Conservation (phyloP, 768 basidiomycete species). For the Amanita muscaria region DNA sequence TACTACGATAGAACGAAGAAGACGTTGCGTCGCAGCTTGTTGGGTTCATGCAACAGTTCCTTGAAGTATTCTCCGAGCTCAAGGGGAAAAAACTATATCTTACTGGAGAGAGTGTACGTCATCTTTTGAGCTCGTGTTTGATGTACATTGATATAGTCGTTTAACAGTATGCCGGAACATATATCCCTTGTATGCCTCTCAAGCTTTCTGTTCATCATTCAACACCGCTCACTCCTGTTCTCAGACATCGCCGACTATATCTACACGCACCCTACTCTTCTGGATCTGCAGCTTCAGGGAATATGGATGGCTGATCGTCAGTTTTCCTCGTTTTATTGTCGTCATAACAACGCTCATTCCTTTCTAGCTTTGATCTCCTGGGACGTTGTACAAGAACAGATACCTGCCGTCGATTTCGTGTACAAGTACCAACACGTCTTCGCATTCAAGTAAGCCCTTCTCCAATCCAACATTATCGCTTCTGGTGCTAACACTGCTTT, state of each 20-base stretch:
- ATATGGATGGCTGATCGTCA: conserved; percentile 69
- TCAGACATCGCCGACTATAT: conserved; percentile 72
- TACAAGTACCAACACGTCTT: conserved; percentile 66
- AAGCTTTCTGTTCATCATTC: neutral
- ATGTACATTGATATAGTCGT: conserved; percentile 4
- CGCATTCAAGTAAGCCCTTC: conserved; percentile 50
- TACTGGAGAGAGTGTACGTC: conserved; percentile 65
- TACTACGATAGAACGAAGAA: conserved; percentile 32
- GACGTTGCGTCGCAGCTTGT: conserved; percentile 39
- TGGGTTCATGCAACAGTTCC: conserved; percentile 68
- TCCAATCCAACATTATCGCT: neutral
- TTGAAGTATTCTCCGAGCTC: conserved; percentile 64
- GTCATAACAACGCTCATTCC: neutral
- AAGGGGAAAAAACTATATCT: conserved; percentile 66
- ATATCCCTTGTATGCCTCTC: conserved; percentile 43
- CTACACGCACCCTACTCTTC: conserved; percentile 41
- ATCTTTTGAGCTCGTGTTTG: neutral
- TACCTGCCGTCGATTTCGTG: conserved; percentile 68
- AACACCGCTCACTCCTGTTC: conserved; percentile 1
- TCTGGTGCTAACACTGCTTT: neutral
- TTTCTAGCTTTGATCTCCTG: conserved; percentile 46
- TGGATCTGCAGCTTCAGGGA: conserved; percentile 56
- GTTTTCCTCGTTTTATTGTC: conserved; percentile 14
- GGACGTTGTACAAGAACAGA: conserved; percentile 56
- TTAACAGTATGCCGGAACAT: conserved; percentile 57